Base-by-base conservation (phyloP, 345 rosid species). In the Euphorbia tirucalli region DNA sequence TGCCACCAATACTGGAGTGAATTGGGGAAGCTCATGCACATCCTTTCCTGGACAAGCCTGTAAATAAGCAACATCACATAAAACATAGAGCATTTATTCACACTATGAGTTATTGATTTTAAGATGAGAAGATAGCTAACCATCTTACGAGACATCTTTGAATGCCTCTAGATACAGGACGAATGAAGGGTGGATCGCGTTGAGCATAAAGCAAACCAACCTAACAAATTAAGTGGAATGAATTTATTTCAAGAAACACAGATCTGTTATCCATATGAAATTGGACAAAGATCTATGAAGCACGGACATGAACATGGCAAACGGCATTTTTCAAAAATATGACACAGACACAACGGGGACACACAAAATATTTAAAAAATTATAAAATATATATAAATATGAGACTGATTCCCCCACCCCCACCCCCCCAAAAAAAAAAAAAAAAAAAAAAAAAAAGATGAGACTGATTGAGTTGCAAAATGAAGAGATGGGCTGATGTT, bases 141-240 rank as follows among this genome's bases (percentile, higher is more conserved):
- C 99, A 95, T 89, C 99, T 90, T 65, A 84, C 90, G 74, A 91
- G 93, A 55, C 98, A 92, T 83, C 97, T 84, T 77, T 92, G 86
- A 69, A 90, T 83, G 74, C 90, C 99, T 79, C 82, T 87, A 58
- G 96, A 87, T 76, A 89, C 74, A 39, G 99, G 98, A 31, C 97
- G 96, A 69, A 90, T 82, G 73, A 89, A 86, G 52, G 99, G 85
- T 7, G 96, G 98, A 84, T 93, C 97, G 30, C 97, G 82, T 71
- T 95, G 98, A 61, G 89, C 78, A 78, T 90, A 89, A 37, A 95
- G 92, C 81, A 95, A 84, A 48, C 99, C 97, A 78, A 89, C 94
- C 99, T 89, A 78, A 19, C 55, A 71, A 76, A 37, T 25, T 16
- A 68, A 19, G 59, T 27, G 1, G 62, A 74, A 54, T 54, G 8